phyloP scores from a whole-genome alignment of 768 basidiomycete species.

The Amanita muscaria region DNA sequence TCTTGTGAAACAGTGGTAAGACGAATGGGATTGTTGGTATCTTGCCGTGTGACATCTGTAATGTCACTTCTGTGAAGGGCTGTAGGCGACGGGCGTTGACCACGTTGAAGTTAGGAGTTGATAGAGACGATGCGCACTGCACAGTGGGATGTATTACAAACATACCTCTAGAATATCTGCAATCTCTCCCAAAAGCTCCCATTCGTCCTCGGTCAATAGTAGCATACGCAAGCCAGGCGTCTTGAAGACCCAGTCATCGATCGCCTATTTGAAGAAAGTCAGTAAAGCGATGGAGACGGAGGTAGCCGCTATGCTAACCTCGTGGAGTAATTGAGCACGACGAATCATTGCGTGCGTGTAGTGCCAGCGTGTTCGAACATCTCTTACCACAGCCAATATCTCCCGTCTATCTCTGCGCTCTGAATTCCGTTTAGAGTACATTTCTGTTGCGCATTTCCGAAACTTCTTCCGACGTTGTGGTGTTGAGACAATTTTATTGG shows the following conservation, averaged over 20 bases:
- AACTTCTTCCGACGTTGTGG: conserved; percentile 21
- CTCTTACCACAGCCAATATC: conserved; percentile 21
- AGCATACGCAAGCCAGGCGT: conserved; percentile 11
- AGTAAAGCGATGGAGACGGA: no score
- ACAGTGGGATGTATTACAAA: background rate
- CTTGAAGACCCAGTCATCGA: conserved; percentile 23
- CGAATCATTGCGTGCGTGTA: conserved; percentile 27
- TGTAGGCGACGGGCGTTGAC: no score
- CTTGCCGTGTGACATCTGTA: conserved; percentile 17
- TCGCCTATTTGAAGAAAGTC: conserved; percentile 24
- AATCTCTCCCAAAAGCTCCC: conserved; percentile 14
- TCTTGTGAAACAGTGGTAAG: conserved; percentile 21
- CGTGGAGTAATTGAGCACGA: conserved; percentile 15
- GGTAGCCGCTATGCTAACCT: conserved; percentile 19
- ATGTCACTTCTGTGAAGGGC: conserved; percentile 23
- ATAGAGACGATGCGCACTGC: no score
- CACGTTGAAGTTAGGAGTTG: no score
- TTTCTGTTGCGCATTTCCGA: conserved; percentile 11
- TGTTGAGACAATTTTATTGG: conserved; percentile 23
- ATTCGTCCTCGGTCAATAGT: conserved; percentile 13
- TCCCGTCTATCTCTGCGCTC: conserved; percentile 1
- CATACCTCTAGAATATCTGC: conserved; percentile 15
- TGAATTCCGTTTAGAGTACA: conserved; percentile 7
- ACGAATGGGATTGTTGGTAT: conserved; percentile 23
- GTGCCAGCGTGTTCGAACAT: conserved; percentile 27